Conservation (phyloP, 2,329 filamentous ascomycete species). For the Tolypocladium pustulatum region DNA sequence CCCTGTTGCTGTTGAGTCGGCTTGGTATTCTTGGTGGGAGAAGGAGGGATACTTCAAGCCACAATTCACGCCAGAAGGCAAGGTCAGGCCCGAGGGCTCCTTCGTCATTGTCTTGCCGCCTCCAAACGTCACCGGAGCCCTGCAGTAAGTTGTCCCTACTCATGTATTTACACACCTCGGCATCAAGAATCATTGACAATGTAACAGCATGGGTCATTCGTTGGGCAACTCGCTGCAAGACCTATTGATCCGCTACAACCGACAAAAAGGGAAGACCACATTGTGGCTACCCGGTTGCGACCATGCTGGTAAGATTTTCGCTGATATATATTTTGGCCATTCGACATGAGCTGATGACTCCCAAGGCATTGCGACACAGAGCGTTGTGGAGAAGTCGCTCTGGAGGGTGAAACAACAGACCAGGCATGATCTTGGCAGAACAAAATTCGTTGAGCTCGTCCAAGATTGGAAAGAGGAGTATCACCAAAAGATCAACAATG, state of each 20-base stretch:
- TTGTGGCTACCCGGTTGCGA: slow-evolving; percentile 45
- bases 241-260: slow-evolving; percentile 75
- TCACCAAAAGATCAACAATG: background rate
- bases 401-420: slow-evolving; percentile 82
- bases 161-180: background rate
- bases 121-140: slow-evolving; percentile 86
- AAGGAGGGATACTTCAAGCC: background rate
- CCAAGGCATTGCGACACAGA: slow-evolving; percentile 52
- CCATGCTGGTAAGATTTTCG: slow-evolving; percentile 74
- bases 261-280: slow-evolving; percentile 58
- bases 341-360: background rate
- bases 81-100: slow-evolving; percentile 67
- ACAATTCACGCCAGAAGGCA: slow-evolving; percentile 39
- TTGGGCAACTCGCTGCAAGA: slow-evolving; percentile 81
- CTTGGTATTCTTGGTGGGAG: background rate
- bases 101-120: slow-evolving; percentile 93
- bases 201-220: slow-evolving; percentile 71
- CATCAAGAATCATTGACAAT: background rate
- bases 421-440: slow-evolving; percentile 77
- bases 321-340: too few species aligned
- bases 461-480: slow-evolving; percentile 38
- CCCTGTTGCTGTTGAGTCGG: background rate
- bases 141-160: slow-evolving; percentile 33
- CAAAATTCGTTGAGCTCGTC: slow-evolving; percentile 67
- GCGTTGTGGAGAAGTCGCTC: slow-evolving; percentile 92